Base-by-base conservation (phyloP, 345 rosid genomes). In the Streptanthus diversifolius region DNA sequence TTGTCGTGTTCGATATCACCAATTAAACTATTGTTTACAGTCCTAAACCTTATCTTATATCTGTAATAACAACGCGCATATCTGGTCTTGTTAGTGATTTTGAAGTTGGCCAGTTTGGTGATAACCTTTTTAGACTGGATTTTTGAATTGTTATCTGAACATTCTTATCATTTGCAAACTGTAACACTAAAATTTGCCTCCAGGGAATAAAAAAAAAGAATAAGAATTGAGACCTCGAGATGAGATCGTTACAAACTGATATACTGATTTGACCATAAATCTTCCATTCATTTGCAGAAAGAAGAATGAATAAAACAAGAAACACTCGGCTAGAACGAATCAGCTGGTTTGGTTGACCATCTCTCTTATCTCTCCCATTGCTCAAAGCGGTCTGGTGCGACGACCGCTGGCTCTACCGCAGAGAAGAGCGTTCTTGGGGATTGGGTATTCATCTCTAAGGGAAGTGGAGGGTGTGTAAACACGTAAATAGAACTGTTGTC, bases 401-500 rank as follows among this genome's bases (percentile, higher is more conserved):
- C 84, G 83, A 36, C 97, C 98, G 1, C 66, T 73, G 0, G 98
- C 99, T 67, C 73, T 84, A 1, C 98, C 99, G 5, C 99, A 95
- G 30, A 88, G 82, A 68, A 82, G 85, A 40, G 99, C 91, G 40
- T 95, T 91, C 86, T 80, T 91, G 0, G 99, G 99, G 63, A 91
- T 82, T 3, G 92, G 98, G 62, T 58, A 91, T 44, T 95, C 99
- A 63, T 95, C 99, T 75, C 99, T 84, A 5, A 90, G 85, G 9
- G 99, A 95, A 65, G 87, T 84, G 2, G 97, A 84, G 8, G 83
- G 0, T 7, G 99, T 91, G 70, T 70, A 87, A 30, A 95, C 98
- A 3, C 99, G 85, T 73, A 95, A 27, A 40, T 95, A 95, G 21
- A 95, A 75, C 37, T 95, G 99, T 65, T 93, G 98, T 58, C 98